phyloP scores from a whole-genome alignment of 164 flowering plant genomes.

The Aristolochia contorta region DNA sequence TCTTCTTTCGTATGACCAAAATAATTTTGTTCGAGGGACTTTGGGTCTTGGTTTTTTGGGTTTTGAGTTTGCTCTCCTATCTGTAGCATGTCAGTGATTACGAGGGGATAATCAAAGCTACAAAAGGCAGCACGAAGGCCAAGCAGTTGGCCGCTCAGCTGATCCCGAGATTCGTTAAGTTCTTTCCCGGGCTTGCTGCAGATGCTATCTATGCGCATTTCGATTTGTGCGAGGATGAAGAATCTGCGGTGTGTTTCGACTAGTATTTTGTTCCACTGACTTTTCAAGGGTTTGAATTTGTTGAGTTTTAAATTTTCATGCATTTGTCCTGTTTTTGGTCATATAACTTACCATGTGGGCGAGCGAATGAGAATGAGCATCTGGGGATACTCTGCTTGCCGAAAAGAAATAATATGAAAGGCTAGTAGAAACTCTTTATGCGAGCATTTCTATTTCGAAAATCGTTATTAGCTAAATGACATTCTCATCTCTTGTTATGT shows the following conservation, averaged over 20 bases:
- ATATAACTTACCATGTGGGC: too few species aligned
- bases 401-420: too few species aligned
- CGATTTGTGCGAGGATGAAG: conserved; percentile 85
- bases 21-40: conserved; percentile 11
- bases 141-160: conserved; percentile 91
- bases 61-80: background rate
- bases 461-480: too few species aligned
- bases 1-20: background rate
- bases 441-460: too few species aligned
- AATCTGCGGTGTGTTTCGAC: conserved; percentile 59
- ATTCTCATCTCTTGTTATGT: too few species aligned
- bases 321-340: too few species aligned
- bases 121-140: conserved; percentile 68
- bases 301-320: too few species aligned
- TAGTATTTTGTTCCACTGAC: background rate
- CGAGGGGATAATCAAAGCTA: conserved; percentile 63
- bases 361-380: too few species aligned
- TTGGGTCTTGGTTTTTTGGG: background rate
- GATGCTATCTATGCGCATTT: conserved; percentile 58
- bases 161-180: conserved; percentile 87
- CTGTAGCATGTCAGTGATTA: conserved; percentile 69
- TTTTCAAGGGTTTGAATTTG: background rate
- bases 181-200: conserved; percentile 52
- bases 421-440: too few species aligned
- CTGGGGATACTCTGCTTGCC: too few species aligned